Base-by-base conservation (phyloP, 306 rosid genomes). In the Cicer bijugum region DNA sequence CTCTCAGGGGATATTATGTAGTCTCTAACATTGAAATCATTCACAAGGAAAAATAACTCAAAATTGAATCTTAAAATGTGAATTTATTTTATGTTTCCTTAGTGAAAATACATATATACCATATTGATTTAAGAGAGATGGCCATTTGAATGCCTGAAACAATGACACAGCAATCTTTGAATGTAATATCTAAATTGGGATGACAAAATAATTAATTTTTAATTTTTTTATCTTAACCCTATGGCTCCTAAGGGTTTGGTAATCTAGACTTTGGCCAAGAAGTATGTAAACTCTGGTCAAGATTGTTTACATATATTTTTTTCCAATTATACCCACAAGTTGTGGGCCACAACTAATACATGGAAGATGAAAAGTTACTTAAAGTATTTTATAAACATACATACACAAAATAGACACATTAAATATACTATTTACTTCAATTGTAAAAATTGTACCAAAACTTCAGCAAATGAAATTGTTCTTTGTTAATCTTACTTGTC, bases 401-500 rank as follows among this genome's bases (percentile, higher is more conserved):
- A 28, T 28, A 28, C 35, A 28, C 35, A 28, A 28, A 28, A 28
- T 28, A 28, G 5, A 28, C 5, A 3, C 35, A 28, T 28, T 28
- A 28, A 28, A 28, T 3, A 28, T 28, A 28, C 35, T 28, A 28
- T 28, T 28, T 28, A 28, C 35, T 28, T 28, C 0, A 28, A 28
- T 28, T 28, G 35, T 28, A 5, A 28, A 28, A 28, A 28, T 28
- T 28, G 35, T 28, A 28, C 35, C 5, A 14, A 9, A 69, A 56
- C 57, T 50, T 10, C 15, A 11, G n/a, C 16, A 75, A 71, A 64
- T 12, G 40, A 64, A 58, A 75, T 44, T 42, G 63, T 38, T 58
- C 42, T 42, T n/a, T 11, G 40, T 59, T 71, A 77, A 48, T 67
- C 99, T 85, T 89, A 95, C 99, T 91, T 95, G 92, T 95, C 99